phyloP scores from a whole-genome alignment of 2,329 filamentous ascomycete genomes.

The Trichoderma asperellum region DNA sequence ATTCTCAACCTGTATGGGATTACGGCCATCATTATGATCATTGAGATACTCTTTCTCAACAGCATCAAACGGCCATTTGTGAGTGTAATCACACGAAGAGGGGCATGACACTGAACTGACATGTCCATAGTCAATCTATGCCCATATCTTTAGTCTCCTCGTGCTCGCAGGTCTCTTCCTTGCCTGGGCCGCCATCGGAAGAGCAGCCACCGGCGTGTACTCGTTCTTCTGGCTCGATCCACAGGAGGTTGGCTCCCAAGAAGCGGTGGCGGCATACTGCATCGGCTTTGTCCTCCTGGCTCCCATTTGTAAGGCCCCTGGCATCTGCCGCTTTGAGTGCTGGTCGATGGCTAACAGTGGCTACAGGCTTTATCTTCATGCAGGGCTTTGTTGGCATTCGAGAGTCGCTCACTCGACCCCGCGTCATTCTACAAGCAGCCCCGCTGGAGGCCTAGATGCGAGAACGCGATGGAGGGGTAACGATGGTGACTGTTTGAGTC shows the following conservation, averaged over 20 bases:
- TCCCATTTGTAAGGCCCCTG: slow-evolving; percentile 48
- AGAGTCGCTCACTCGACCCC: slow-evolving; percentile 45
- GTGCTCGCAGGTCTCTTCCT: slow-evolving; percentile 51
- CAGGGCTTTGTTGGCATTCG: slow-evolving; percentile 56
- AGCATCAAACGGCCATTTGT: slow-evolving; percentile 57
- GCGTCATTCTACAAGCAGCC: slow-evolving; percentile 16
- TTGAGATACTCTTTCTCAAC: slow-evolving; percentile 56
- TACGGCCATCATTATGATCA: slow-evolving; percentile 48
- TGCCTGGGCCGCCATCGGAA: slow-evolving; percentile 54
- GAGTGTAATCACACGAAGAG: slow-evolving; percentile 32
- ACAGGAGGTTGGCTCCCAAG: slow-evolving; percentile 47
- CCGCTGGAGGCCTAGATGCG: slow-evolving; percentile 11
- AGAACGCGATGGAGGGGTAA: slow-evolving; percentile 12
- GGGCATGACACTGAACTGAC: slow-evolving; percentile 28
- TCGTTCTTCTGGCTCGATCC: slow-evolving; percentile 58
- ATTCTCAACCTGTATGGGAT: slow-evolving; percentile 52
- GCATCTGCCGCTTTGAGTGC: slow-evolving; percentile 24
- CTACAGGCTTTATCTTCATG: slow-evolving; percentile 52
- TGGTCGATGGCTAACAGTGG: slow-evolving; percentile 28
- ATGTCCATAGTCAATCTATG: slow-evolving; percentile 47
- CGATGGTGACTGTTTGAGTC: neutral
- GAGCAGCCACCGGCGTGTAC: slow-evolving; percentile 49
- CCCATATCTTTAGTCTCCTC: slow-evolving; percentile 49
- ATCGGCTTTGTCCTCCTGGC: slow-evolving; percentile 51
- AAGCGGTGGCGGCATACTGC: slow-evolving; percentile 50